phyloP scores from a whole-genome alignment of 164 flowering plant genomes.

The Magnolia sinica region DNA sequence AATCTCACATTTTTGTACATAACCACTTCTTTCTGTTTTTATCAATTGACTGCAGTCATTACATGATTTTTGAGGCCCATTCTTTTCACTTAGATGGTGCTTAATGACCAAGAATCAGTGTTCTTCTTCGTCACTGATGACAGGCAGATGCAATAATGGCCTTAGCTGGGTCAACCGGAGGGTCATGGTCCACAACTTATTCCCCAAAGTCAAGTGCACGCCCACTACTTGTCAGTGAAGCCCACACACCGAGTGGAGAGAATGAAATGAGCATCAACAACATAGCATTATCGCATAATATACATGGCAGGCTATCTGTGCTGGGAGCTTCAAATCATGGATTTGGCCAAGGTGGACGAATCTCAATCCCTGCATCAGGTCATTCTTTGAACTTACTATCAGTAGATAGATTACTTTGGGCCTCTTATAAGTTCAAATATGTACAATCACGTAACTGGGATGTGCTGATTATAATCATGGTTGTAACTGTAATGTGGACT shows the following conservation, averaged over 20 bases:
- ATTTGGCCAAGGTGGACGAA: conserved; percentile 33
- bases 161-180: conserved; percentile 88
- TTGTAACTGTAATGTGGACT: background rate
- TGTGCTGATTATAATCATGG: background rate
- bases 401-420: background rate
- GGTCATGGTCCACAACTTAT: conserved; percentile 87
- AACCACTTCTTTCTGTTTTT: background rate
- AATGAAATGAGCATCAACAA: conserved; percentile 26
- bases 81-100: background rate
- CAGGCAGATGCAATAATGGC: conserved; percentile 98
- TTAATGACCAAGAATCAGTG: background rate
- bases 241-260: conserved; percentile 31
- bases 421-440: background rate
- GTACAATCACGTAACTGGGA: too few species aligned
- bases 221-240: conserved; percentile 28
- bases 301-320: conserved; percentile 33
- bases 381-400: conserved; percentile 11
- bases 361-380: conserved; percentile 22
- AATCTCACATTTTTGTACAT: background rate
- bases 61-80: background rate
- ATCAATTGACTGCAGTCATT: background rate
- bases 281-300: conserved; percentile 29
- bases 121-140: conserved; percentile 2
- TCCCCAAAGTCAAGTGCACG: conserved; percentile 40
- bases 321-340: conserved; percentile 36